Evolutionary conservation across 2,329 filamentous ascomycete species (phyloP).

Genomic region (Dactylellina leptospora): DNA sequence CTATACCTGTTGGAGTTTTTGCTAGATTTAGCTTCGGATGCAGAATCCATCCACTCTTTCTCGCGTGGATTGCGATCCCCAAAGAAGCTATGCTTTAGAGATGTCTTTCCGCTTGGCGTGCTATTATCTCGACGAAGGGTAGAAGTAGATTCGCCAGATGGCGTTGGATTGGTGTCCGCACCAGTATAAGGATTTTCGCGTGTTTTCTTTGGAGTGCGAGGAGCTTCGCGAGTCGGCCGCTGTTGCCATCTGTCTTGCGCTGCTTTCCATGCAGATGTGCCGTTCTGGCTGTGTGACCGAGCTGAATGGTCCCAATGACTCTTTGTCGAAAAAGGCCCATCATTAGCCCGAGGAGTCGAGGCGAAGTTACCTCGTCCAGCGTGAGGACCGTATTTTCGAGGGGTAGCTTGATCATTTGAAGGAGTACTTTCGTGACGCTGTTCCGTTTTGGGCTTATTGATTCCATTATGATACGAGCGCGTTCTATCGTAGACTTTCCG

Average conservation of each 20-base stretch:
- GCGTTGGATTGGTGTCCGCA: constrained; percentile 15
- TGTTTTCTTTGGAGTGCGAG: constrained; percentile 51
- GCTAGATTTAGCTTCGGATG: constrained; percentile 15
- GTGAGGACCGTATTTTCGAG: constrained; percentile 16
- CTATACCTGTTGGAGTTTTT: constrained; percentile 18
- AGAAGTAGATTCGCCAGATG: constrained; percentile 8
- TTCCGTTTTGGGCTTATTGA: constrained; percentile 31
- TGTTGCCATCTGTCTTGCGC: constrained; percentile 42
- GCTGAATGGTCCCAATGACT: constrained; percentile 43
- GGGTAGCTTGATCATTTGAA: constrained; percentile 4
- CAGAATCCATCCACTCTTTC: constrained; percentile 50
- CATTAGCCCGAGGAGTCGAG: constrained; percentile 18
- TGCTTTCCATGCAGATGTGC: constrained; percentile 42
- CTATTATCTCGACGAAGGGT: constrained; percentile 22
- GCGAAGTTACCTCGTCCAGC: constrained; percentile 20
- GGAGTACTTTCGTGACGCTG: constrained; percentile 8
- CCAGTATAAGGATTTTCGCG: constrained; percentile 47
- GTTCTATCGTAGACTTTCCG: constrained; percentile 68
- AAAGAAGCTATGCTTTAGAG: constrained; percentile 43
- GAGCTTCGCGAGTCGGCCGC: constrained; percentile 26
- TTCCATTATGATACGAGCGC: constrained; percentile 22
- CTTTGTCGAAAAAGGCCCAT: constrained; percentile 26
- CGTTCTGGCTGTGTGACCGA: constrained; percentile 23
- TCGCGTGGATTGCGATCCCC: constrained; percentile 46
- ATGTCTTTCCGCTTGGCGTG: not conserved